Evolutionary conservation across 225 moss, liverwort and hornwort species (phyloP).

Genomic region (Climacium dendroides): DNA sequence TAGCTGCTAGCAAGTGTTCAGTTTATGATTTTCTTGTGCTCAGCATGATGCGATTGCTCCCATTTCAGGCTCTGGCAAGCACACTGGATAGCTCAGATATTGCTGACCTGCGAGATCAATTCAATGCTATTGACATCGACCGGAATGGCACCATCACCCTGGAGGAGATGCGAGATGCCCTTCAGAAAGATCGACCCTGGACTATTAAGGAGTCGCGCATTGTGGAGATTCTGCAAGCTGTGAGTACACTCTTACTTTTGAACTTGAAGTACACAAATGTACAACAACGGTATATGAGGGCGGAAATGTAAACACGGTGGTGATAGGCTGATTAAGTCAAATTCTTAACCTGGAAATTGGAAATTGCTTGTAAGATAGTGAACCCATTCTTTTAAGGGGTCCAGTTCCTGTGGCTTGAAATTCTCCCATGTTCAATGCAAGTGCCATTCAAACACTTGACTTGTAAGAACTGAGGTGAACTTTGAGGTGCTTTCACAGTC

Average conservation of each 20-base stretch:
- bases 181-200: slow-evolving; percentile 87
- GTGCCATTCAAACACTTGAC: not conserved
- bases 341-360: not conserved
- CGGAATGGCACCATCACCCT: slow-evolving; percentile 93
- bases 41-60: not conserved
- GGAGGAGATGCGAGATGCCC: slow-evolving; percentile 84
- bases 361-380: not conserved
- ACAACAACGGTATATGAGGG: not conserved
- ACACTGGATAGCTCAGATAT: slow-evolving; percentile 72
- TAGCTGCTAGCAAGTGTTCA: not conserved
- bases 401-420: not conserved
- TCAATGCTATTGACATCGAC: slow-evolving; percentile 87
- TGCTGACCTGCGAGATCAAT: slow-evolving; percentile 72
- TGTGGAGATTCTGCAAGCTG: slow-evolving; percentile 80
- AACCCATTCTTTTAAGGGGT: not conserved
- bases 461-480: not conserved
- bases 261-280: not conserved
- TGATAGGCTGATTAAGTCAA: not conserved
- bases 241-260: not conserved
- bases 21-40: not conserved
- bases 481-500: not conserved
- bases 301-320: not conserved
- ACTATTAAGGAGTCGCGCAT: slow-evolving; percentile 75
- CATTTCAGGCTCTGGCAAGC: slow-evolving; percentile 67
- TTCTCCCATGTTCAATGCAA: not conserved